phyloP scores from a whole-genome alignment of 129 eudicot genomes.

The sunflower (Helianthus annuus) region HanXRQr2.0-SUNRISE NC_035437.2:153160398-153160897 shows the following conservation, averaged over 20 bases:
- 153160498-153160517: too few relatives aligned
- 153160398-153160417: too few relatives aligned
- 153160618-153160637: not conserved
- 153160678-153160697: not conserved
- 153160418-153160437: too few relatives aligned
- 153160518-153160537: too few relatives aligned
- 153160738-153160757: constrained; percentile 19
- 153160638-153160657: not conserved
- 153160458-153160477: too few relatives aligned
- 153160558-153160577: too few relatives aligned
- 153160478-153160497: too few relatives aligned
- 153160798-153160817: constrained; percentile 17
- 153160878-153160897: constrained; percentile 31
- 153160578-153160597: too few relatives aligned
- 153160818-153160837: constrained; percentile 43
- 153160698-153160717: not conserved
- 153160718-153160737: not conserved
- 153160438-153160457: too few relatives aligned
- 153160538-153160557: too few relatives aligned
- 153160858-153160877: constrained; percentile 27
- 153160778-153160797: constrained; percentile 20
- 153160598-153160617: not conserved
- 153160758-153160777: constrained; percentile 19
- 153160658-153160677: not conserved
- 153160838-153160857: constrained; percentile 26